Evolutionary conservation across 768 basidiomycete species (phyloP), one percentile per base, ranked within the genome.

Genomic region (Serendipita sp.): DNA sequence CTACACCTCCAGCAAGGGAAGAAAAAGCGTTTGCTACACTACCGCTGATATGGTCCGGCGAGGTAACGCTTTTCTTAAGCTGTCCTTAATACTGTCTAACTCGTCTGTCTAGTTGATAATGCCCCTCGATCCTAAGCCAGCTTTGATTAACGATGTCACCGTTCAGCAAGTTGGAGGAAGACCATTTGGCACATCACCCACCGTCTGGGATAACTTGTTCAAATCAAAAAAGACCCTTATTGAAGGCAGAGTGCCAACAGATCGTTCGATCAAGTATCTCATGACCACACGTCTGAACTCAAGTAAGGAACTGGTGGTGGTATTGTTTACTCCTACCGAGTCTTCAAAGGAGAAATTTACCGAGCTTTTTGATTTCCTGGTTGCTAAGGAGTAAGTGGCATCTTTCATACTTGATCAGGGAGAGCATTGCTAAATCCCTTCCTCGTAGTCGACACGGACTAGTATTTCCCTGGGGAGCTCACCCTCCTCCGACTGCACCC

Each of bases 161-260:
- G 88, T 87, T 3, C 83, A 86, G 5, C 92, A 92, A 72, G 76
- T 88, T n/a, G 91, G 85, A 44, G 92, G 91, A 15, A 80, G 85
- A 54, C 68, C 77, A 2, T 73, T 93, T 54, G 79, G 77, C 23
- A 71, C 72, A 47, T 78, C 80, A 65, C 85, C 85, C 0, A 73
- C 76, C 2, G 80, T 88, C 30, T 94, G 92, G 91, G 78, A 78
- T 65, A 84, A 82, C 0, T 76, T 95, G 38, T 88, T 94, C 71
- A 88, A 89, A 15, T 76, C 81, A 10, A 80, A 82, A 48, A 76
- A 80, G 23, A 78, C 92, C 23, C 78, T 84, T 28, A 89, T 93
- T 66, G 91, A 91, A 68, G 91, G 91, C 0, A 85, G 91, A 44
- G 89, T 95, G 28, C 83, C 86, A 2, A 82, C 84, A 2, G 79